A percentile compares a stretch with the other conserved stretches of the same genome.
phyloP scores from a whole-genome alignment of 345 rosid species.

The Syzygium jambos region DNA sequence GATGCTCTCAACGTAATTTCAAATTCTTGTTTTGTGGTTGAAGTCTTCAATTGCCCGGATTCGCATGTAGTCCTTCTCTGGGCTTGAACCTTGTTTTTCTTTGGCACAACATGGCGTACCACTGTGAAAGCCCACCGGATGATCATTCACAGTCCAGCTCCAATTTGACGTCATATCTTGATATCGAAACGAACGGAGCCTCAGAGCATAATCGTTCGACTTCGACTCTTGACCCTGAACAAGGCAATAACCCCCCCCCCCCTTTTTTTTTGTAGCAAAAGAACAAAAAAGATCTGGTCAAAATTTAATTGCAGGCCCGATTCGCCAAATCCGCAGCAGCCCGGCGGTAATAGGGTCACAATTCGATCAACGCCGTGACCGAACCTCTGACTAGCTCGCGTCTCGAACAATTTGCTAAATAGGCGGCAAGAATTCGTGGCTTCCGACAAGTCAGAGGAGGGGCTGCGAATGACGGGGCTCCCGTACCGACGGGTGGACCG shows the following conservation, averaged over 20 bases:
- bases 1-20: no score
- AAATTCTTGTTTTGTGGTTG: no score
- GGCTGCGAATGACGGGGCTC: neutral
- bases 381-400: neutral
- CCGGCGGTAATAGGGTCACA: neutral
- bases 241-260: neutral
- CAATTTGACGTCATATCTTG: neutral
- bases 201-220: no score
- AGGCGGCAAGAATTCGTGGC: neutral
- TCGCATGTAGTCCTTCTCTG: neutral
- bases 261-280: fast-evolving
- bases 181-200: neutral
- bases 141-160: neutral
- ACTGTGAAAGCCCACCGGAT: neutral
- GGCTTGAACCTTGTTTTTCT: neutral
- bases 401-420: neutral
- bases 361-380: neutral
- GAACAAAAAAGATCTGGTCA: neutral
- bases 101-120: neutral
- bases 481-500: neutral
- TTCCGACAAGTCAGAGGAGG: neutral
- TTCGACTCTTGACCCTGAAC: neutral
- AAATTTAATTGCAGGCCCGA: neutral
- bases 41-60: no score
- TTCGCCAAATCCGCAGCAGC: neutral